Percentiles rank a stretch among this genome's conserved stretches.
Evolutionary conservation across 2,329 filamentous ascomycete genomes (phyloP).

Genomic region (Colletotrichum zoysiae): DNA sequence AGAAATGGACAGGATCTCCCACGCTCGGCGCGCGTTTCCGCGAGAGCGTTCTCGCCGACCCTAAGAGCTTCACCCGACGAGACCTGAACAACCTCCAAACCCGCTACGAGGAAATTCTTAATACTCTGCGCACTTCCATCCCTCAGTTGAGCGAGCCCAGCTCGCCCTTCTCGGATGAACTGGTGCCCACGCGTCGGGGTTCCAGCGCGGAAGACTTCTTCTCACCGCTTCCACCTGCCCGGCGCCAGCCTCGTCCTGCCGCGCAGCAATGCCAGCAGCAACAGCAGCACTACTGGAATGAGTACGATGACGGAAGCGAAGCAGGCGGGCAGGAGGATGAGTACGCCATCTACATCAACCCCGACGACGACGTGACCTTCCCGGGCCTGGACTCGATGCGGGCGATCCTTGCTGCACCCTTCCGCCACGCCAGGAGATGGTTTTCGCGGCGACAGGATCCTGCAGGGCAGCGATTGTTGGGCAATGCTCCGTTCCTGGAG

Average conservation of each 20-base stretch:
- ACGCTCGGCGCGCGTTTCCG: constrained; percentile 75
- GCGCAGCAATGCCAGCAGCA: constrained; percentile 42
- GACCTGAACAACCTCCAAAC: constrained; percentile 69
- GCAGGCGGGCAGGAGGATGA: constrained; percentile 65
- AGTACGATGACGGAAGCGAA: constrained; percentile 87
- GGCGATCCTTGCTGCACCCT: constrained; percentile 61
- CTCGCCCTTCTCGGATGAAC: constrained; percentile 52
- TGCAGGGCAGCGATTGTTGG: constrained; percentile 27
- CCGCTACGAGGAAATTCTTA: constrained; percentile 64
- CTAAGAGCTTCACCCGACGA: constrained; percentile 78
- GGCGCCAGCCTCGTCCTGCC: constrained; percentile 45
- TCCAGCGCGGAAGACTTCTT: constrained; percentile 34
- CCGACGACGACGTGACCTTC: constrained; percentile 70
- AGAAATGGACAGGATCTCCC: constrained; percentile 86
- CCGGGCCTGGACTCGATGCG: constrained; percentile 74
- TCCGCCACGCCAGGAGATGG: constrained; percentile 66
- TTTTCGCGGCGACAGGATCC: constrained; percentile 49
- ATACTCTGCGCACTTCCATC: constrained; percentile 60
- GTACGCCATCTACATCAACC: constrained; percentile 82
- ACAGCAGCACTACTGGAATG: constrained; percentile 79
- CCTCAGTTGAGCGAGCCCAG: constrained; percentile 56
- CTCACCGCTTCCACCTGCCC: constrained; percentile 28
- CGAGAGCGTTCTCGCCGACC: constrained; percentile 72
- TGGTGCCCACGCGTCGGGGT: constrained; percentile 42
- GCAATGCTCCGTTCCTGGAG: constrained; percentile 28